phyloP scores from a whole-genome alignment of 768 basidiomycete species.

The Termitomyces sp. region DNA sequence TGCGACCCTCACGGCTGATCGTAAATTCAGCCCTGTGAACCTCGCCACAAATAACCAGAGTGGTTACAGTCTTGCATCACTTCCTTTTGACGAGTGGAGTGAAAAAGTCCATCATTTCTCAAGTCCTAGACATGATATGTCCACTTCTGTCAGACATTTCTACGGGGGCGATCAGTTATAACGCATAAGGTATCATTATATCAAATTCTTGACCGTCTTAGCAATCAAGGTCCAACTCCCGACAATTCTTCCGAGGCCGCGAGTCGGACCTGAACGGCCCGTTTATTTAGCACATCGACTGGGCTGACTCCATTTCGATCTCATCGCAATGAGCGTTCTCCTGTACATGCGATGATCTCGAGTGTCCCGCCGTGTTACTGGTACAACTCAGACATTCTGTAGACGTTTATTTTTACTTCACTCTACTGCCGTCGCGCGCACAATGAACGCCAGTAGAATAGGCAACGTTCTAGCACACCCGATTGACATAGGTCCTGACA shows the following conservation, averaged over 20 bases:
- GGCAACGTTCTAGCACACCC: background rate
- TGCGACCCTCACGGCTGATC: background rate
- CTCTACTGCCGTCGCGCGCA: background rate
- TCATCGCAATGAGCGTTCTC: constrained; percentile 5
- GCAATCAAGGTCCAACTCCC: background rate
- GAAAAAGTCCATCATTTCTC: background rate
- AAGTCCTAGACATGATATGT: constrained; percentile 14
- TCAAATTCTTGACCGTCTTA: background rate
- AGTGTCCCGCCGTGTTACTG: background rate
- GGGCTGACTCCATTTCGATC: constrained; percentile 13
- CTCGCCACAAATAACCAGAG: background rate
- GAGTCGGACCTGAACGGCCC: background rate
- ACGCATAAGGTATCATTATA: background rate
- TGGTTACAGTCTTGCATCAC: background rate
- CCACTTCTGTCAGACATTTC: constrained; percentile 4
- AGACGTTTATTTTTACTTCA: background rate
- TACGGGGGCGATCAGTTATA: background rate
- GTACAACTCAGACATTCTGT: background rate
- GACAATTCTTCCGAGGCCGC: no score
- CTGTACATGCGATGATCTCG: background rate
- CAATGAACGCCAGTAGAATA: background rate
- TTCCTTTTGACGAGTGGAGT: background rate
- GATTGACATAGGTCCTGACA: background rate
- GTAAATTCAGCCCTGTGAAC: background rate
- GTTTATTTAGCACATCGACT: background rate